Evolutionary conservation across 768 basidiomycete species (phyloP), one percentile per base, ranked within the genome.

Genomic region (Sporobolomyces roseus): DNA sequence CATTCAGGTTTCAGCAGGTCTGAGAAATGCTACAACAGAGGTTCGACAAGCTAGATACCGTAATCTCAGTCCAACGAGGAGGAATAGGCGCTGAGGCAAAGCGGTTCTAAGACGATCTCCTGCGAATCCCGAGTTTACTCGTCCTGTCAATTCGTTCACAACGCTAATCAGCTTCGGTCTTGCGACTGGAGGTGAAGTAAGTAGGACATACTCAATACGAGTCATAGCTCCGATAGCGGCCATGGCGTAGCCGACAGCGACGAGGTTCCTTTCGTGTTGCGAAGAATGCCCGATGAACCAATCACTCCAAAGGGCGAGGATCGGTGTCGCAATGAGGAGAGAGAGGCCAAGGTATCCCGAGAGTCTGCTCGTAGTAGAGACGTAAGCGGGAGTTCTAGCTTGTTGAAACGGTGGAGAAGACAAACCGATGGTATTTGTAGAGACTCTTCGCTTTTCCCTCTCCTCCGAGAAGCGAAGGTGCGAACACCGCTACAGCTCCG

Each of bases 391-490:
- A 7, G 8, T 35, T 23, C 32, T n/a, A n/a, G n/a, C n/a, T n/a
- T n/a, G n/a, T n/a, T n/a, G n/a, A n/a, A n/a, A n/a, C n/a, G 19
- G 38, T 9, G 38, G 38, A 17, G 17, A 41, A 9, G 38, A 41
- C 38, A 9, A 9, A 66, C 65, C 74, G 71, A 53, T 75, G 74
- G 27, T 71, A 73, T 48, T 75, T 75, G 72, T 72, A 75, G 1
- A 71, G 43, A 13, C 17, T 0, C 54, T 73, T 75, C 5, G 74
- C 74, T 3, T 35, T 36, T 16, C 23, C 56, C 25, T 65, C 53
- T 14, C 69, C 61, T 19, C 69, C 69, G 23, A 74, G 48, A 25
- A 75, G 66, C 23, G 67, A 61, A 2, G 69, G 71, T 9, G 68
- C 21, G 63, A 63, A 73, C 30, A 70, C 69, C 2, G 73, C 45